Percentiles rank a stretch among this genome's conserved stretches.
phyloP scores from a whole-genome alignment of 2,329 filamentous ascomycete species.

The Aulographum hederae region DNA sequence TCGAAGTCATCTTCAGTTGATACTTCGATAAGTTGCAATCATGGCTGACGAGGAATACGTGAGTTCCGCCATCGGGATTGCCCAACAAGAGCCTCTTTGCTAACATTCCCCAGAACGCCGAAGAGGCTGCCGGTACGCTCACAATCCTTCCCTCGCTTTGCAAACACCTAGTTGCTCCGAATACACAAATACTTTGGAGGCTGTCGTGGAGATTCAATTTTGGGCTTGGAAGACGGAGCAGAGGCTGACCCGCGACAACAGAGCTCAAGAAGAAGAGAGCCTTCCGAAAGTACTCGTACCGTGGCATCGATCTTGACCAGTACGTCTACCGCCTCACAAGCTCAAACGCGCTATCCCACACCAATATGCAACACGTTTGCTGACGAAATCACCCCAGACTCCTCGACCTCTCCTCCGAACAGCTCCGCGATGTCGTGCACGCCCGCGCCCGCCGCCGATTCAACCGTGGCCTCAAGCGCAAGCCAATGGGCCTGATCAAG shows the following conservation, averaged over 20 bases:
- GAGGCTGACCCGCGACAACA: conserved; percentile 13
- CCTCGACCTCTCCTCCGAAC: conserved; percentile 94
- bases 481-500: conserved; percentile 99
- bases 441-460: conserved; percentile 95
- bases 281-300: conserved; percentile 99
- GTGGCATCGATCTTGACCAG: conserved; percentile 98
- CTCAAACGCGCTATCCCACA: neutral
- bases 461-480: conserved; percentile 99
- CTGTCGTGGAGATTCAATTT: neutral
- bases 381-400: conserved; percentile 43
- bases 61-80: neutral
- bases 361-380: conserved; percentile 3
- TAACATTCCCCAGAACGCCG: conserved; percentile 54
- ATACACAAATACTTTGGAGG: neutral
- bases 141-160: neutral
- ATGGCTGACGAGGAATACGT: conserved; percentile 81
- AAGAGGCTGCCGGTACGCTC: conserved; percentile 70
- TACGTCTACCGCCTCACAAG: conserved; percentile 37
- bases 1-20: conserved; percentile 22
- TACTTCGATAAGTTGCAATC: conserved; percentile 35
- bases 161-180: neutral
- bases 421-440: conserved; percentile 98
- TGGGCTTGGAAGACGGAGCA: neutral
- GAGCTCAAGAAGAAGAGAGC: conserved; percentile 99
- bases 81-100: conserved; percentile 7